Evolutionary conservation across 352 stramenopile species (phyloP).

Genomic region (Phytophthora chlamydospora): DNA sequence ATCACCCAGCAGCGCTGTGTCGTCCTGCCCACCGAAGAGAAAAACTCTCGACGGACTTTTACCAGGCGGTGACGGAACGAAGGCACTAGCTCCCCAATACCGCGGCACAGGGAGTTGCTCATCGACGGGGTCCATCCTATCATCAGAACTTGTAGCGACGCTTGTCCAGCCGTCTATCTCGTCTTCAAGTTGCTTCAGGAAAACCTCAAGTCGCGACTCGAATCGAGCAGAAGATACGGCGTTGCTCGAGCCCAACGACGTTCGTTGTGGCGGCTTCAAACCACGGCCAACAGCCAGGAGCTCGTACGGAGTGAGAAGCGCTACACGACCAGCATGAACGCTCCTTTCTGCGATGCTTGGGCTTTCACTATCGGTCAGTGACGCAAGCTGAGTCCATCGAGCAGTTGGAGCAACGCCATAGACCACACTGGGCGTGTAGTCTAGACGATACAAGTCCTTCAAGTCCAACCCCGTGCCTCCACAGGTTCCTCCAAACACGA

Average conservation of each 20-base stretch:
- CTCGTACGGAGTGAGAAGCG: slow-evolving; percentile 57
- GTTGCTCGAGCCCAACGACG: slow-evolving; percentile 30
- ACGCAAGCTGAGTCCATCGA: slow-evolving; percentile 52
- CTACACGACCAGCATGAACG: slow-evolving; percentile 37
- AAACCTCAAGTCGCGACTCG: slow-evolving; percentile 38
- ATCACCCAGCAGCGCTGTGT: slow-evolving; percentile 62
- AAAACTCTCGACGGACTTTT: slow-evolving; percentile 34
- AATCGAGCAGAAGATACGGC: slow-evolving; percentile 29
- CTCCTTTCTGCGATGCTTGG: slow-evolving; percentile 32
- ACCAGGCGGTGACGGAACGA: slow-evolving; percentile 28
- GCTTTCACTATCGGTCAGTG: slow-evolving; percentile 28
- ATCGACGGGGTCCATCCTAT: slow-evolving; percentile 1
- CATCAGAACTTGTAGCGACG: slow-evolving; percentile 15
- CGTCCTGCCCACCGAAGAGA: slow-evolving; percentile 75
- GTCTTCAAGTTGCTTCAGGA: slow-evolving; percentile 48
- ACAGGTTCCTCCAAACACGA: slow-evolving; percentile 64
- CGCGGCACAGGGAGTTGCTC: slow-evolving; percentile 30
- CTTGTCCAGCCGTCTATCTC: slow-evolving; percentile 43
- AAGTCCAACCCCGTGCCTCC: slow-evolving; percentile 37
- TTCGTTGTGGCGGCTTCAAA: slow-evolving; percentile 28
- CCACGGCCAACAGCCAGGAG: slow-evolving; percentile 47
- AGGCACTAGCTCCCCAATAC: slow-evolving; percentile 55
- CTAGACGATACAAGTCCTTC: slow-evolving; percentile 65
- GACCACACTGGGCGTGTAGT: slow-evolving; percentile 46
- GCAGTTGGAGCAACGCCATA: slow-evolving; percentile 19